Evolutionary conservation across 2,329 filamentous ascomycete species (phyloP).

Genomic region (Pseudocercospora ulei): DNA sequence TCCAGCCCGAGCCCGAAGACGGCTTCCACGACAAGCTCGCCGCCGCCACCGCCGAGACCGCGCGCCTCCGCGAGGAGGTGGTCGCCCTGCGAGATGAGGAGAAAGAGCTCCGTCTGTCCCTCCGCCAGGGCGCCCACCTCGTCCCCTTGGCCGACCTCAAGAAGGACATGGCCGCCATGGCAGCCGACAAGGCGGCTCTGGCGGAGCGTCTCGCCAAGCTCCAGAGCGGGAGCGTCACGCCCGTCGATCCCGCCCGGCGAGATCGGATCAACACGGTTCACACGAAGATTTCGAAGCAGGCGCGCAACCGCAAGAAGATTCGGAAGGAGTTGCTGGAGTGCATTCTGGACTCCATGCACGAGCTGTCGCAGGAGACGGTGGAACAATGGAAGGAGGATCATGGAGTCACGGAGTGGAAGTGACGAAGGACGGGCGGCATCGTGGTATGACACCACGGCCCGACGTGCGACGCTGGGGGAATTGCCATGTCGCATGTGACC

Average conservation of each 20-base stretch:
- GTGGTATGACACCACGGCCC: too few relatives aligned
- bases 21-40: constrained; percentile 43
- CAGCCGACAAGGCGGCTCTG: constrained; percentile 40
- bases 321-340: constrained; percentile 44
- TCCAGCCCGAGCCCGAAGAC: constrained; percentile 44
- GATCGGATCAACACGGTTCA: constrained; percentile 41
- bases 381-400: constrained; percentile 35
- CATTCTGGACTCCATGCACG: constrained; percentile 44
- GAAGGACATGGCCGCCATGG: constrained; percentile 38
- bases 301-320: constrained; percentile 41
- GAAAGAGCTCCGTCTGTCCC: constrained; percentile 43
- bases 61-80: constrained; percentile 41
- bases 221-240: constrained; percentile 37
- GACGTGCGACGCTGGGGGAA: too few relatives aligned
- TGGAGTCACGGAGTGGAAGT: constrained; percentile 21
- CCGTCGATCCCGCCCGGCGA: constrained; percentile 44
- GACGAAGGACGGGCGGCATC: too few relatives aligned
- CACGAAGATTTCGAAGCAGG: constrained; percentile 38
- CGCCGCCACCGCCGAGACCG: constrained; percentile 44
- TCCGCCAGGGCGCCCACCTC: constrained; percentile 41
- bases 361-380: too few relatives aligned
- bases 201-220: constrained; percentile 37
- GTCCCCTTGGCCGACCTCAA: constrained; percentile 47
- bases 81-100: constrained; percentile 40
- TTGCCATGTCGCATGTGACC: too few relatives aligned